Evolutionary conservation across 306 rosid genomes (phyloP), one percentile per base, ranked within the genome.

Genomic region (Carpinus fangiana): DNA sequence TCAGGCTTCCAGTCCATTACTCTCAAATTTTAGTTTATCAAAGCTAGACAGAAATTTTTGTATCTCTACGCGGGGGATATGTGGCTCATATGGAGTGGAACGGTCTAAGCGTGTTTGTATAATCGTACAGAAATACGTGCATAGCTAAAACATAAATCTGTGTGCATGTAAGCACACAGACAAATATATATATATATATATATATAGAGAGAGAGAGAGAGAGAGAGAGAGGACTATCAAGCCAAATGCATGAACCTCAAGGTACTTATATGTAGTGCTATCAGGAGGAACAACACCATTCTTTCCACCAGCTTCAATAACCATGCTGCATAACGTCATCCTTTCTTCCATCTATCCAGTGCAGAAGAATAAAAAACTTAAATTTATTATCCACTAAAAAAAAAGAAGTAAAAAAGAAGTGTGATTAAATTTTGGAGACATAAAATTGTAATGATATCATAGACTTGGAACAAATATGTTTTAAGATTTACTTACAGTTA

Each of bases 271-370:
- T 80, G 97, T 93, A 81, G 97, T 89, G 72, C 88, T 82, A 81
- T 93, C 98, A 23, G 98, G 86, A 77, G 98, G 96, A 64, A 93
- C 77, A 48, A 93, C 87, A 55, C 98, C 97, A 56, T 93, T 93
- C 90, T 93, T 91, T 83, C 92, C 98, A 36, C 98, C 97, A 79
- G 98, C 97, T 89, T 93, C 98, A 52, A 93, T 89, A 73, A 87
- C 98, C 98, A 93, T 91, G 87, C 91, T 93, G 92, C 98, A 93
- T 69, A 93, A 78, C 59, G 98, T 93, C 97, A 93, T 93, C 76
- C 98, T 85, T 70, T 93, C 98, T 79, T 93, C 98, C 98, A 93
- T 93, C 98, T 93, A 80, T 52, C 61, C 31, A 82, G 57, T 14
- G 38, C 10, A 80, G 12, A 45, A n/a, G 60, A 51, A 23, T 38